Evolutionary conservation across 2,329 filamentous ascomycete genomes (phyloP), one percentile per base, ranked within the genome.

Genomic region (Cercospora sp.): DNA sequence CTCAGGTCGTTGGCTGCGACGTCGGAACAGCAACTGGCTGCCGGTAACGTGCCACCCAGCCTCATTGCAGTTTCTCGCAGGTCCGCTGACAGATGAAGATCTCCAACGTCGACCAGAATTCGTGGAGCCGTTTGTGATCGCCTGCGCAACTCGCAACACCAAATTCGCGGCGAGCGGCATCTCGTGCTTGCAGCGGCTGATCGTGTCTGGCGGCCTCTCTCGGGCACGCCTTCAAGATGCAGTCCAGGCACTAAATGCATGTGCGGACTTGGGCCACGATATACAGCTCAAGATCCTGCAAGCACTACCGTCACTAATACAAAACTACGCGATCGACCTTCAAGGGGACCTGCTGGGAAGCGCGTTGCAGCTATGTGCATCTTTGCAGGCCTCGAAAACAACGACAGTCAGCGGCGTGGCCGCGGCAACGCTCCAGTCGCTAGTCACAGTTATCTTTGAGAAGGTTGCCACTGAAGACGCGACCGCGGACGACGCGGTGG

Each of bases 201-300:
- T 96, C 65, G 89, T 96, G 65, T 89, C 91, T 33, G 65, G 31
- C 73, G 93, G 91, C 7, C 83, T 99, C 51, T 91, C 95, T 0
- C 87, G 89, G 71, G 87, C 90, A 64, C 90, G 93, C 72, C 83
- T 99, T 64, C 90, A 90, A 77, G 93, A 97, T 78, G 91, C 97
- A 13, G 85, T 99, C 3, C 91, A 96, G 75, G 93, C 94, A 7
- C 85, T 99, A 73, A 90, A 90, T 77, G 92, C 97, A 77, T 94
- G 92, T 60, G 91, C 92, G 55, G 82, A 82, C 70, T 72, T 93
- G 84, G 79, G 84, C 62, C 83, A 97, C 67, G 95, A 99, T 81
- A 91, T 97, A 2, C 95, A 99, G 77, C 87, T 99, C 72, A 98
- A 98, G 80, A 95, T 98, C 63, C 83, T 99, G 13, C 95, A 99